phyloP scores from a whole-genome alignment of 2,329 filamentous ascomycete species.

The Gnomoniopsis sp. region DNA sequence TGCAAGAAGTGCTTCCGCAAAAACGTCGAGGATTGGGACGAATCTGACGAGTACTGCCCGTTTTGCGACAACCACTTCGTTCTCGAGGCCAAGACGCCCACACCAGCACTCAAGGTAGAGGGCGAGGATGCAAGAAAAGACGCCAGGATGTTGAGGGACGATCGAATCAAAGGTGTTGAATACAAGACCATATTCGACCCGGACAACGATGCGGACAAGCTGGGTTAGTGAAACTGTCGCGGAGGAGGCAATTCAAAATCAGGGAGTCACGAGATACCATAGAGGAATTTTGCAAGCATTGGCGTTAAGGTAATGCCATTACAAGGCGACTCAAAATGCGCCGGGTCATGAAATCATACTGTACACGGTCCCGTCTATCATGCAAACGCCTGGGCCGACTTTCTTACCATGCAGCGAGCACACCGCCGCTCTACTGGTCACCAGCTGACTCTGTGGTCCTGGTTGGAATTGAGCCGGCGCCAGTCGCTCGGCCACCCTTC shows the following conservation, averaged over 20 bases:
- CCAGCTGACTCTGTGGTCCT: slow-evolving; percentile 37
- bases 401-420: slow-evolving; percentile 6
- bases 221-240: slow-evolving; percentile 53
- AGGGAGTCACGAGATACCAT: slow-evolving; percentile 4
- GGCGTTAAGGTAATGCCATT: slow-evolving; percentile 20
- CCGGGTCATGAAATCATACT: slow-evolving; percentile 19
- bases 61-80: slow-evolving; percentile 99
- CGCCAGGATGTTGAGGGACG: slow-evolving; percentile 88
- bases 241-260: neutral
- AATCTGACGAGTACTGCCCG: slow-evolving; percentile 97
- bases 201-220: slow-evolving; percentile 67
- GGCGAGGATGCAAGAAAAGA: slow-evolving; percentile 87
- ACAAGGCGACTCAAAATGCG: slow-evolving; percentile 15
- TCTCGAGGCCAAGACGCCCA: slow-evolving; percentile 80
- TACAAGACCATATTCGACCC: slow-evolving; percentile 71
- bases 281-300: slow-evolving; percentile 7
- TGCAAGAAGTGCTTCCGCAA: slow-evolving; percentile 98
- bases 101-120: slow-evolving; percentile 81
- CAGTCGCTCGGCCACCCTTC: slow-evolving; percentile 77
- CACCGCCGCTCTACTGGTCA: neutral
- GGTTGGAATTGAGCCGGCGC: slow-evolving; percentile 71
- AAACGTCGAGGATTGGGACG: slow-evolving; percentile 86
- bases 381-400: slow-evolving; percentile 1
- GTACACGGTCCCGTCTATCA: slow-evolving; percentile 17
- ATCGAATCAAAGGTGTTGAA: slow-evolving; percentile 62